Conservation (phyloP, 139 green algal genomes). For the Micractinium conductrix region DNA sequence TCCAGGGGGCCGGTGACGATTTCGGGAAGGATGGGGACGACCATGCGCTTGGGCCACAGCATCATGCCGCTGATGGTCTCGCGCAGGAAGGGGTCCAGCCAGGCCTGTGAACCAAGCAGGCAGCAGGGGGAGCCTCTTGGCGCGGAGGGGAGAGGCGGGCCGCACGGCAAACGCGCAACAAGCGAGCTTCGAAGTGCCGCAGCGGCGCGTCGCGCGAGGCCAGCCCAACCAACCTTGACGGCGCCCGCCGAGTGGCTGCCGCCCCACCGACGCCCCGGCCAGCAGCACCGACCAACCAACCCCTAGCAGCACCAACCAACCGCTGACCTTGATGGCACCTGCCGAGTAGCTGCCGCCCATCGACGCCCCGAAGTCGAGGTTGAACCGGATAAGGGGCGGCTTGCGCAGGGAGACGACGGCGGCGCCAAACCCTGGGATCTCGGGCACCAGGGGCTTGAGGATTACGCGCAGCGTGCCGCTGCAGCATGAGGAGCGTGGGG, state of each 20-base stretch:
- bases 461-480: slow-evolving; percentile 31
- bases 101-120: too few species aligned
- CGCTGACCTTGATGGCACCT: slow-evolving; percentile 38
- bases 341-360: slow-evolving; percentile 53
- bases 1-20: slow-evolving; percentile 57
- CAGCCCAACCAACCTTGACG: background rate
- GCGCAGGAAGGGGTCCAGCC: slow-evolving; percentile 70
- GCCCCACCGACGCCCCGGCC: too few species aligned
- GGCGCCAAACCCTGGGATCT: slow-evolving; percentile 87
- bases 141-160: too few species aligned
- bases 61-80: slow-evolving; percentile 56
- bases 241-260: background rate
- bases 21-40: slow-evolving; percentile 64
- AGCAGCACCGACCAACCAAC: too few species aligned
- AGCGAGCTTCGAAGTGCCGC: too few species aligned
- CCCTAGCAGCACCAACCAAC: too few species aligned
- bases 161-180: too few species aligned
- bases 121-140: too few species aligned
- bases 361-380: slow-evolving; percentile 64
- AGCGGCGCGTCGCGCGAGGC: too few species aligned
- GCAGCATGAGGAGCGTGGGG: background rate
- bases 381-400: slow-evolving; percentile 53
- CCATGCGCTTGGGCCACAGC: slow-evolving; percentile 71
- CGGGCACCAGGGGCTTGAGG: slow-evolving; percentile 37
- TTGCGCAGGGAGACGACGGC: slow-evolving; percentile 48